Base-by-base conservation (phyloP, 2,329 filamentous ascomycete species). In the Neonectria ditissima region DNA sequence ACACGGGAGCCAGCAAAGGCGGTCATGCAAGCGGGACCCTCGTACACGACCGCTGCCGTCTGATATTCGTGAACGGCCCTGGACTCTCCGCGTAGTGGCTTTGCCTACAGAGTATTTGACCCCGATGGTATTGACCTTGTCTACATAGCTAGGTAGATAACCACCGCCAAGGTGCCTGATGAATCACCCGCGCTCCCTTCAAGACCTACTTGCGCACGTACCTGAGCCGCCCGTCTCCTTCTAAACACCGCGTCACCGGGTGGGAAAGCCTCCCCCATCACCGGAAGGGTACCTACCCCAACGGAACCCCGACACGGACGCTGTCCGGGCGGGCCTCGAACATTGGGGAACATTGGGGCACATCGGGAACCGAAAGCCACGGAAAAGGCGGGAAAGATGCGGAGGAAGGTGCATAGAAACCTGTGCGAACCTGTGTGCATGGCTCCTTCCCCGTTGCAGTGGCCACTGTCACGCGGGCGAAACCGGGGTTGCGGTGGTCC, bases 401-500 rank as follows among this genome's bases (percentile, higher is more conserved):
- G 44, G 44, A 48, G 24, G 44, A 26, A 48, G 44, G 44, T 22
- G 14, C 18, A 13, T 10, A 44, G n/a, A n/a, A n/a, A n/a, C n/a
- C n/a, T n/a, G n/a, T n/a, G n/a, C n/a, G 41, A 30, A 30, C 43
- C 6, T 22, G 11, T 22, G 16, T 6, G 22, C 22, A 16, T 8
- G 44, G 44, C 32, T 20, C 47, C 30, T 48, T 30, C 22, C 18
- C 28, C 28, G 6, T 10, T 10, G 28, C 9, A 30, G 24, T 43
- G 39, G 30, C 20, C 66, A 50, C n/a, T 28, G 24, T 70, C 62
- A 68, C 59, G 64, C 70, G 70, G 70, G 70, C 67, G 53, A 73
- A 73, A 63, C 64, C 70, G 70, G 70, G 70, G 69, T 69, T 39
- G 50, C 45, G 41, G 63, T 55, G 68, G 65, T 59, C 65, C 54